Evolutionary conservation across 495 filamentous ascomycete genomes (phyloP), one percentile per base, ranked within the genome.

Genomic region (Sordaria brevicollis): DNA sequence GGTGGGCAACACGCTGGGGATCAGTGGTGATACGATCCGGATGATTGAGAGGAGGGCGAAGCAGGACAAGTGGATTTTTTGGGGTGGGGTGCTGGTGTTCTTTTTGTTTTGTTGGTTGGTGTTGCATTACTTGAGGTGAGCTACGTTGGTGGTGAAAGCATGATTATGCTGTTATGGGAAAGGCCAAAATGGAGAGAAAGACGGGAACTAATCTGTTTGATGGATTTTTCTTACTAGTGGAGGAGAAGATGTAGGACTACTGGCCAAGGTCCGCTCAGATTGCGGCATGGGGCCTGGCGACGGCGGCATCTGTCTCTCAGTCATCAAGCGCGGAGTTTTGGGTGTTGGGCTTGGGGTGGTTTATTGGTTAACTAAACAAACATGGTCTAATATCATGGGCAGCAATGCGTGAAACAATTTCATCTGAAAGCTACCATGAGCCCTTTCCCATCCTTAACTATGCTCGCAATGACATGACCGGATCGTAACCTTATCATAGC

Each of bases 61-160:
- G 79, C 89, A 97, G 84, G 95, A 99, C 75, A 97, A 97, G 81
- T 98, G 94, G 94, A 96, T 99, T 34, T 99, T 99, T 79, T 91
- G 91, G 88, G 90, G 78, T 15, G 93, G 95, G 0, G 92, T 96
- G 25, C 79, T 96, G 37, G 77, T 94, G n/a, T 99, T 99, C 80
- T 91, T 98, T 70, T 78, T 85, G 49, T 98, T 99, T 79, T 97
- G 94, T 75, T 98, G 92, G 88, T 78, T 92, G 70, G 92, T 94
- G 65, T 74, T 99, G 79, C 89, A 92, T 80, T 98, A 87, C 77
- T 77, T 98, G 77, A 81, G 92, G 77, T 97, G 80, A 83, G 35
- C 35, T 35, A 21, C 15, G 65, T 11, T n/a, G 66, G 66, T n/a
- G 36, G 8, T 43, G 0, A 10, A n/a, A 29, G 1, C 19, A 39